Evolutionary conservation across 1,284 basidiomycete genomes (phyloP), one percentile per base, ranked within the genome.

Genomic region (Moesziomyces antarcticus): DNA sequence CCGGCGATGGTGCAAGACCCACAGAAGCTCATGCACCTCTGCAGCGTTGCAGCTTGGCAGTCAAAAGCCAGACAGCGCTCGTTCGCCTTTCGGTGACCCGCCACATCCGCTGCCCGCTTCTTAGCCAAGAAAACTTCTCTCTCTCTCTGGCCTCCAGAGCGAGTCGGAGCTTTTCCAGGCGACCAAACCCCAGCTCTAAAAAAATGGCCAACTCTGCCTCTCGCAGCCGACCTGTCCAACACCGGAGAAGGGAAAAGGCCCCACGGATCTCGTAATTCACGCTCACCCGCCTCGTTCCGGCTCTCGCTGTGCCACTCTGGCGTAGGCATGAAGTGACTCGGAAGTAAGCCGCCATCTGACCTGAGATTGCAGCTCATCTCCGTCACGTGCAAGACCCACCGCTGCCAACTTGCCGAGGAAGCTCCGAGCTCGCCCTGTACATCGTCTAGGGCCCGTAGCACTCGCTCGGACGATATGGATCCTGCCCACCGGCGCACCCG

Each of bases 81-180:
- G 10, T 33, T 13, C 10, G 30, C 30, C 37, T 55, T 30, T 59
- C 58, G 65, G 65, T 57, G 65, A 67, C 22, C 58, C 65, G 65
- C 58, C 54, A 67, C 58, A 67, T 42, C 65, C 54, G 57, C 40
- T 33, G 30, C 30, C 30, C 30, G 30, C 30, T 3, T 21, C 9
- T 45, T 22, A 60, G 63, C 63, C 63, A 66, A 66, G 56, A 66
- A 44, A 66, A 59, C 11, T 11, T 33, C 49, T 21, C 25, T 27
- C 21, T 6, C 22, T 30, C 16, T 43, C 44, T 27, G 5, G 5
- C 25, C 25, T 27, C 6, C 5, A 27, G 25, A 27, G 25, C 1
- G 25, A 27, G 50, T 64, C 61, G 56, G 54, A 63, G 50, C 44
- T n/a, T 57, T 44, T 56, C 37, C 18, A 16, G 2, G 16, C 35